Evolutionary conservation across 2,329 filamentous ascomycete genomes (phyloP), one percentile per base, ranked within the genome.

Genomic region (Clonostachys solani): DNA sequence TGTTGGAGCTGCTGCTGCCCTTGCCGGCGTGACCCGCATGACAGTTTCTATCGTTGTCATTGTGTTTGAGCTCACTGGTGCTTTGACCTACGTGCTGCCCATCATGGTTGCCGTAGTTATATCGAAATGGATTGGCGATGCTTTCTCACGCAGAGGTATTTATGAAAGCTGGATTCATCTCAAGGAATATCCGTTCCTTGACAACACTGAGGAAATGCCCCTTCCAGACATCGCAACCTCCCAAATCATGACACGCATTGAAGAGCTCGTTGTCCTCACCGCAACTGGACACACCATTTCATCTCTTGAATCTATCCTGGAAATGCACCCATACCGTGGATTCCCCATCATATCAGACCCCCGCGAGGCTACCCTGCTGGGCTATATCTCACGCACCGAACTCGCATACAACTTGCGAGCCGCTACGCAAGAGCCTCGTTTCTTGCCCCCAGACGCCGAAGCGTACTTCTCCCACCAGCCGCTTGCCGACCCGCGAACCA

Each of bases 91-190:
- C 62, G 92, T 99, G 43, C 81, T 99, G 8, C 94, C 94, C 47
- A 99, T 97, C 66, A 99, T 99, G 94, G 89, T 99, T 53, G 91
- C 92, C 40, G 94, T 99, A 60, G 95, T 99, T 92, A 78, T 97
- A 41, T 89, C 89, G 52, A 99, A 99, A 71, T 99, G 94, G 94
- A 90, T 96, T 23, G 94, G 92, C 59, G 94, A 99, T 65, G 92
- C 91, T 44, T 92, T 99, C 65, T 91, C 89, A 23, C 89, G 89
- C 47, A 83, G 87, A 44, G 91, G 94, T 54, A 97, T 99, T 66
- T 99, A 99, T 71, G 94, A 99, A 65, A 87, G 87, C 47, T 99
- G 94, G 94, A 99, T 99, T 60, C 87, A 91, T 56, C 86, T 96
- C 68, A 94, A 95, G 60, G 90, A 89, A 55, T 99, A 97, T 62